Conservation (phyloP, 2,329 filamentous ascomycete genomes). For the Colletotrichum eremochloae region DNA sequence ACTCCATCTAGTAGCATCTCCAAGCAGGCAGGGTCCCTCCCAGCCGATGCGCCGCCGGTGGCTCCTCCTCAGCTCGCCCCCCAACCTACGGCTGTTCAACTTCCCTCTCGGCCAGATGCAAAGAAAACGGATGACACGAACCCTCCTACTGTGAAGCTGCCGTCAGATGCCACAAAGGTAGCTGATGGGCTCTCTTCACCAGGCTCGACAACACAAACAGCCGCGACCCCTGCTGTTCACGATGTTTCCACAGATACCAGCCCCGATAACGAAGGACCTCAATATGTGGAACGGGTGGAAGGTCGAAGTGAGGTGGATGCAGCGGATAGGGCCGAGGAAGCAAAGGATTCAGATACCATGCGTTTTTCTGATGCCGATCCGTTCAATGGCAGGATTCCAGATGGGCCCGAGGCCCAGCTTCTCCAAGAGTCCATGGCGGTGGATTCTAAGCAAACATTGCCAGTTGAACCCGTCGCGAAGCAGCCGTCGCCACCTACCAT, state of each 20-base stretch:
- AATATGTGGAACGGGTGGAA: constrained; percentile 64
- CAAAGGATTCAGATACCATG: constrained; percentile 28
- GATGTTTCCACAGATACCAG: constrained; percentile 81
- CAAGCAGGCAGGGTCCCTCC: constrained; percentile 26
- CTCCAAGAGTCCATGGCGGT: constrained; percentile 57
- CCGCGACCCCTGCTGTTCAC: constrained; percentile 77
- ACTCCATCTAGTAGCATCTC: constrained; percentile 4
- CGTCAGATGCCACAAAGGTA: constrained; percentile 53
- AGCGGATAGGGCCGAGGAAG: constrained; percentile 48
- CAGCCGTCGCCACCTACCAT: constrained; percentile 16
- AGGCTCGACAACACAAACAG: constrained; percentile 79
- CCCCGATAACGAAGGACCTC: constrained; percentile 75
- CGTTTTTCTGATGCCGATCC: constrained; percentile 29
- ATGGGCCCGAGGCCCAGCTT: constrained; percentile 59
- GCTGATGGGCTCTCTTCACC: constrained; percentile 67
- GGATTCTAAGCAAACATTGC: constrained; percentile 32
- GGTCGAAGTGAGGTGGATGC: constrained; percentile 51
- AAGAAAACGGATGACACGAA: constrained; percentile 48
- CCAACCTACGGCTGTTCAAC: constrained; percentile 7
- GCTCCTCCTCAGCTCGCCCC: not conserved
- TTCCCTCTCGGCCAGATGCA: constrained; percentile 48
- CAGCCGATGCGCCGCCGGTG: constrained; percentile 10
- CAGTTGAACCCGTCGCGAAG: constrained; percentile 36
- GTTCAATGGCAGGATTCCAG: constrained; percentile 43
- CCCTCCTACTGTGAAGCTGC: constrained; percentile 50